Conservation (phyloP, 2,329 filamentous ascomycete genomes). For the Tolypocladium guangdongense region DNA sequence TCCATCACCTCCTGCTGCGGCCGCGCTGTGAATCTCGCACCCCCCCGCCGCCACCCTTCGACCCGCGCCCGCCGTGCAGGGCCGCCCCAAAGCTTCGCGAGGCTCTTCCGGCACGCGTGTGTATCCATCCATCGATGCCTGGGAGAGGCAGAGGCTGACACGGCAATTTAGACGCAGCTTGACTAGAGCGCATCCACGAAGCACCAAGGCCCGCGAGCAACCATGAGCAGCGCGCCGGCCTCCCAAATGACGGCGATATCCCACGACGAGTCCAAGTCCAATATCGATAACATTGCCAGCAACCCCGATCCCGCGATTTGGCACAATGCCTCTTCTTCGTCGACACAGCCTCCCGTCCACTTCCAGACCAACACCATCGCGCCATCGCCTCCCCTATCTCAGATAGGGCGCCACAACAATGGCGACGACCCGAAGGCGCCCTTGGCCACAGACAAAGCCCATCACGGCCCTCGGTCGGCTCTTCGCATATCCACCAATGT, state of each 20-base stretch:
- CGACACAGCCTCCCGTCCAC: conserved; percentile 10
- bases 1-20: conserved; percentile 3
- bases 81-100: not conserved
- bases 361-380: conserved; percentile 18
- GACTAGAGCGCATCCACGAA: not conserved
- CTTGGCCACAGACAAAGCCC: not conserved
- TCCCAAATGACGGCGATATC: conserved; percentile 15
- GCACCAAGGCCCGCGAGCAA: conserved; percentile 8
- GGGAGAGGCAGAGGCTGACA: not conserved
- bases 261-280: conserved; percentile 7
- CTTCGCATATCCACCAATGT: conserved; percentile 29
- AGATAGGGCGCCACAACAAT: not conserved
- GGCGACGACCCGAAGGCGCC: conserved; percentile 4
- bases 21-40: not conserved
- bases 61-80: not conserved
- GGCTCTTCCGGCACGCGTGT: not conserved
- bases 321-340: conserved; percentile 5
- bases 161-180: not conserved
- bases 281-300: not conserved
- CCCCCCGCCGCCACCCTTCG: conserved; percentile 3
- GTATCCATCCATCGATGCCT: not conserved
- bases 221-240: conserved; percentile 19
- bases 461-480: conserved; percentile 9
- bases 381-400: conserved; percentile 21
- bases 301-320: not conserved